Evolutionary conservation across 768 basidiomycete genomes (phyloP).

Genomic region (Termitomyces sp.): DNA sequence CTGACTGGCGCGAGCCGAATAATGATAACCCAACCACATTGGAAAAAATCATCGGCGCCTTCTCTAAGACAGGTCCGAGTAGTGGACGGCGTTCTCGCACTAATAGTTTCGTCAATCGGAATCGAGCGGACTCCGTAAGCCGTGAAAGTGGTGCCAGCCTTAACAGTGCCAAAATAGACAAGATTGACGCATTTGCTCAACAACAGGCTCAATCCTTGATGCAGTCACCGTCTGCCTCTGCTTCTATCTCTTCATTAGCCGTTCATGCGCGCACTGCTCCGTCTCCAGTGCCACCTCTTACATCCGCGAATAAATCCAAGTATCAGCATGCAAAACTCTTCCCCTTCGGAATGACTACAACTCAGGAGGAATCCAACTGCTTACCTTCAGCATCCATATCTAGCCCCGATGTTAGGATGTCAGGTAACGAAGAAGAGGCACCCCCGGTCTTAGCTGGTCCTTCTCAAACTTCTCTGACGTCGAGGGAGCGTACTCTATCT

Average conservation of each 20-base stretch:
- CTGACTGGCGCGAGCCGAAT: conserved; percentile 50
- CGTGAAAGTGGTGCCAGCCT: conserved; percentile 76
- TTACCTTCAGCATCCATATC: conserved; percentile 43
- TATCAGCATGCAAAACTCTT: conserved; percentile 81
- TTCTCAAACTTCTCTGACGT: conserved; percentile 46
- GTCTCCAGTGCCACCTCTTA: conserved; percentile 78
- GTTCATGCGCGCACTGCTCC: conserved; percentile 55
- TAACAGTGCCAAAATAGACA: conserved; percentile 59
- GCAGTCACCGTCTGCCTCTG: conserved; percentile 65
- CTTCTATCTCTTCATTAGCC: conserved; percentile 63
- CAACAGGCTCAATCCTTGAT: conserved; percentile 45
- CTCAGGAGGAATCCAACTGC: conserved; percentile 68
- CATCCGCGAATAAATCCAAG: conserved; percentile 65
- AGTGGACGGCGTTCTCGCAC: conserved; percentile 75
- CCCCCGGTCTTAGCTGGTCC: conserved; percentile 39
- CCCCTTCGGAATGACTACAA: conserved; percentile 76
- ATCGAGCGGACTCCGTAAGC: conserved; percentile 70
- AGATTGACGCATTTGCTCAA: conserved; percentile 36
- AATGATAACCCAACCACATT: conserved; percentile 58
- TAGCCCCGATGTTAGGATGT: conserved; percentile 40
- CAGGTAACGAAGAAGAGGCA: conserved; percentile 47
- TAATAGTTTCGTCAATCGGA: conserved; percentile 69
- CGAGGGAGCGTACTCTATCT: conserved; percentile 59
- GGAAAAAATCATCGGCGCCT: conserved; percentile 70
- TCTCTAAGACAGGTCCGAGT: conserved; percentile 62